A percentile compares a stretch with the other conserved stretches of the same genome.
Evolutionary conservation across 139 green algal species (phyloP).

Genomic region (Yamagishiella unicocca): DNA sequence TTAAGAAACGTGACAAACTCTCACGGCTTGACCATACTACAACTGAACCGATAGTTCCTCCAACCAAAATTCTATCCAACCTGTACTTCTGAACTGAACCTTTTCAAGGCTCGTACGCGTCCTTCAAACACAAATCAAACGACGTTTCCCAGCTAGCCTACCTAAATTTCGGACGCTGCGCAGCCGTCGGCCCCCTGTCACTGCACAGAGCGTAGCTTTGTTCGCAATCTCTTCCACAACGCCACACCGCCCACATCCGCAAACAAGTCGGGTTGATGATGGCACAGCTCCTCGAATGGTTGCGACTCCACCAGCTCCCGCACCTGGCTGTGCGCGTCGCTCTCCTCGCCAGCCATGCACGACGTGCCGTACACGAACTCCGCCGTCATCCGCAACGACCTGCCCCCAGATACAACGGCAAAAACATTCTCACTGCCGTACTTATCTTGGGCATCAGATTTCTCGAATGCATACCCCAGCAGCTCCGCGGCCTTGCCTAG

Average conservation of each 20-base stretch:
- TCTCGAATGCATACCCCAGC: conserved; percentile 61
- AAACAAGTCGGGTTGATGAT: neutral
- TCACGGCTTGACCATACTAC: too few species aligned
- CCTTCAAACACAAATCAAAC: too few species aligned
- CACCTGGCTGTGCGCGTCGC: neutral
- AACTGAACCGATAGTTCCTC: too few species aligned
- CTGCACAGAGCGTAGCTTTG: neutral
- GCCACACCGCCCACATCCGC: conserved; percentile 41
- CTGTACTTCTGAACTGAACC: too few species aligned
- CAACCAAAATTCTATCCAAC: too few species aligned
- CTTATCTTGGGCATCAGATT: conserved; percentile 63
- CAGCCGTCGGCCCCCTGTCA: too few species aligned
- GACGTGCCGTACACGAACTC: conserved; percentile 43
- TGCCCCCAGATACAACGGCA: conserved; percentile 24
- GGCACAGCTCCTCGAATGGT: neutral
- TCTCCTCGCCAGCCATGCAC: conserved; percentile 9
- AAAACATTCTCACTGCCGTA: conserved; percentile 65
- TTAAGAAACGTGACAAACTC: too few species aligned
- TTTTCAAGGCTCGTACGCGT: too few species aligned
- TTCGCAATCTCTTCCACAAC: conserved; percentile 30
- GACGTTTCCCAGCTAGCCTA: too few species aligned
- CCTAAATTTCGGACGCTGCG: too few species aligned
- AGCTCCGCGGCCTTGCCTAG: conserved; percentile 17
- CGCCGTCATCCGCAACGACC: conserved; percentile 53
- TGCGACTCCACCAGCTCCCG: neutral